Evolutionary conservation across 345 rosid genomes (phyloP), one percentile per base, ranked within the genome.

Genomic region (Microthlaspi erraticum): DNA sequence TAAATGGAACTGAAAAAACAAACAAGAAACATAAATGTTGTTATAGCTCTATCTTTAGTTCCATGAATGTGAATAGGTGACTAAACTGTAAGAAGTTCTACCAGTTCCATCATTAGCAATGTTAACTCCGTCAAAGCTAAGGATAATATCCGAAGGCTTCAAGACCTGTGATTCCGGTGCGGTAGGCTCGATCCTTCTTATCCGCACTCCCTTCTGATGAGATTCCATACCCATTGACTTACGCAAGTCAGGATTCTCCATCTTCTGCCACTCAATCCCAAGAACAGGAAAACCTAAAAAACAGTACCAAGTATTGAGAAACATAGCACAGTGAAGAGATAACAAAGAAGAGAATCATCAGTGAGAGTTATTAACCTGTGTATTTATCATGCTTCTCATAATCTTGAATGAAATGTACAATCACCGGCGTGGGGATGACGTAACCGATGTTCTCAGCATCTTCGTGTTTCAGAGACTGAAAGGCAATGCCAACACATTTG

Each of bases 251-350:
- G 97, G 97, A 79, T 93, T 93, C 71, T 93, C 98, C 96, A 93
- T 93, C 83, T 93, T 93, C 82, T 93, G 98, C 98, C 98, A 93
- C 76, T 88, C 98, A 76, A 90, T 84, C n/a, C 97, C 97, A 60
- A 93, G 87, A 66, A 88, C 76, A 14, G 98, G 97, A 73, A 93
- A 88, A 18, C 97, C 98, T 93, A 68, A 48, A 48, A 55, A 46
- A 77, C 33, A 57, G 49, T 6, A 13, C 72, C 72, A 73, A 64
- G 26, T 51, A 53, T 46, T 46, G 62, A 75, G 54, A 50, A 59
- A 7, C 36, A 29, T 12, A 68, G 10, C 19, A 81, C 17, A 53
- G 4, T 18, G 32, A 34, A 18, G 29, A 18, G 34, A 60, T 64
- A 34, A 33, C 23, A 64, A 55, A 37, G 50, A 73, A 38, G 45